phyloP scores from a whole-genome alignment of 177 flowering plant species.

The Vitis hybrid region DNA sequence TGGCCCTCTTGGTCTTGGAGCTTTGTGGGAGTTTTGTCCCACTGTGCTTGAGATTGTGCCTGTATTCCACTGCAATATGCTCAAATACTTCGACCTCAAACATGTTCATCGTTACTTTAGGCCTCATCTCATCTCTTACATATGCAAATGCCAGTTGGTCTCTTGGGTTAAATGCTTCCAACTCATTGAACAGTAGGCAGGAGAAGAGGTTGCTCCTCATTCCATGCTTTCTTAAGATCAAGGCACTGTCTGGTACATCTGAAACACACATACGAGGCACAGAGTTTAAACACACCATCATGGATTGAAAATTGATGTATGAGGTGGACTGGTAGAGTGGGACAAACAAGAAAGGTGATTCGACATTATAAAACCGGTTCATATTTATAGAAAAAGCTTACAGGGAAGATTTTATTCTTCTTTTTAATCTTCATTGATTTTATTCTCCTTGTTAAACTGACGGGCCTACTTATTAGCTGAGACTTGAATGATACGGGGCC shows the following conservation, averaged over 20 bases:
- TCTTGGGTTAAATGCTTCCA: conserved; percentile 90
- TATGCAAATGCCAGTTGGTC: conserved; percentile 89
- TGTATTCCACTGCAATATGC: conserved; percentile 68
- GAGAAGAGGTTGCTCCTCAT: conserved; percentile 63
- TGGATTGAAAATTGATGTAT: too few species aligned
- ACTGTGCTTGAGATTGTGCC: conserved; percentile 65
- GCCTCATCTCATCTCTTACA: conserved; percentile 78
- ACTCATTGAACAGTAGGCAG: conserved; percentile 83
- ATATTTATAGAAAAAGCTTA: too few species aligned
- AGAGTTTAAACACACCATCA: too few species aligned
- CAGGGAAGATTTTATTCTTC: too few species aligned
- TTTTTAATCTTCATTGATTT: too few species aligned
- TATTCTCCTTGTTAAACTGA: too few species aligned
- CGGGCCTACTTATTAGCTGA: too few species aligned
- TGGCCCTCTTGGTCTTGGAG: conserved; percentile 30
- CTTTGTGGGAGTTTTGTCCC: background rate
- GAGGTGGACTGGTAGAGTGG: too few species aligned
- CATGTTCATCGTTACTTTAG: conserved; percentile 75
- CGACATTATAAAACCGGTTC: too few species aligned
- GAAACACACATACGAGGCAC: conserved; percentile 9
- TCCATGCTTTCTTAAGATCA: conserved; percentile 81
- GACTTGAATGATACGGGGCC: background rate
- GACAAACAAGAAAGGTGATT: too few species aligned
- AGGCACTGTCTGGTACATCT: conserved; percentile 95
- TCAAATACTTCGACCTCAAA: conserved; percentile 87